These are phyloP conservation scores for Plasmodium blacklocki DNA, from an alignment of 169 alveolate genomes.

Conservation along the genomic window DNA sequence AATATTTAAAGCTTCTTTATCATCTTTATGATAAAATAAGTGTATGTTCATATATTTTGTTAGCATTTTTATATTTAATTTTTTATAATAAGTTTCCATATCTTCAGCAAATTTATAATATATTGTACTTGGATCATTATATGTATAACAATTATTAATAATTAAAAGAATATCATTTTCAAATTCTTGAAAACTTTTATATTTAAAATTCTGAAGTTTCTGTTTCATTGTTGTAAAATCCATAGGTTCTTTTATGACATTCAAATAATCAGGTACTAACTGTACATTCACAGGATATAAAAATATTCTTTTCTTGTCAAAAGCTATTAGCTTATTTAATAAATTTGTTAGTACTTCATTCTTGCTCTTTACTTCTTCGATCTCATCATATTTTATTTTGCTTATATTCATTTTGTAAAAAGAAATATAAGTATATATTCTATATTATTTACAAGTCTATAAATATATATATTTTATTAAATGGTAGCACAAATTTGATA, in stretches of 20 bases:
- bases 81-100: constrained; percentile 45
- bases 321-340: constrained; percentile 80
- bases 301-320: constrained; percentile 86
- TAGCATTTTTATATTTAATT: constrained; percentile 40
- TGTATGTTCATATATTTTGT: constrained; percentile 48
- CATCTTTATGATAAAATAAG: constrained; percentile 53
- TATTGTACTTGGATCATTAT: constrained; percentile 90
- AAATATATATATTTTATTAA: too few species aligned
- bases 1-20: constrained; percentile 39
- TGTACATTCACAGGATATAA: constrained; percentile 92
- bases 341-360: constrained; percentile 77
- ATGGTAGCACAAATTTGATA: too few species aligned
- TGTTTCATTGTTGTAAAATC: constrained; percentile 92
- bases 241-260: constrained; percentile 93
- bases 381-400: constrained; percentile 61
- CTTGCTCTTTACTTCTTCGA: constrained; percentile 61
- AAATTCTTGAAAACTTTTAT: constrained; percentile 87
- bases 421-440: neutral
- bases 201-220: constrained; percentile 85
- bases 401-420: constrained; percentile 40
- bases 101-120: constrained; percentile 67
- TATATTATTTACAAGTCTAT: neutral
- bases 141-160: constrained; percentile 90
- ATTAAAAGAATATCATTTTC: constrained; percentile 91
- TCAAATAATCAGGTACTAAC: constrained; percentile 93